Evolutionary conservation across 2,329 filamentous ascomycete genomes (phyloP).

Genomic region (Harringtonia aguacate): DNA sequence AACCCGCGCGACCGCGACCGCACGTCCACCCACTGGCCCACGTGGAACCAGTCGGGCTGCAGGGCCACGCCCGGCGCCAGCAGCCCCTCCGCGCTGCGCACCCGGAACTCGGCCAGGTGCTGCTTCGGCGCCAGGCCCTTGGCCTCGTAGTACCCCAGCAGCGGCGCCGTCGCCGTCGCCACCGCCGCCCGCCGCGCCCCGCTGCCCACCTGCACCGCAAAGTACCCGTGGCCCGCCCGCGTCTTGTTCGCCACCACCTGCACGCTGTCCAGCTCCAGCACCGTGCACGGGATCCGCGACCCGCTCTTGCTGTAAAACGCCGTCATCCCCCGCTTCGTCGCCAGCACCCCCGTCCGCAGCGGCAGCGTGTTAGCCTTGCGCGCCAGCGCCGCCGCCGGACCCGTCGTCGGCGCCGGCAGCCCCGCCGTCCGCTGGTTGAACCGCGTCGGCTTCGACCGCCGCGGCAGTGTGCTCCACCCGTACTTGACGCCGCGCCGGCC

Average conservation of each 20-base stretch:
- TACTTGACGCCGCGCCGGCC: slow-evolving; percentile 40
- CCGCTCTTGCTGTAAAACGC: slow-evolving; percentile 76
- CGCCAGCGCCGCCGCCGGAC: slow-evolving; percentile 49
- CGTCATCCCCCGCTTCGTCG: slow-evolving; percentile 92
- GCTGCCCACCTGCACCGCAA: slow-evolving; percentile 79
- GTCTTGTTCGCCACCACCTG: slow-evolving; percentile 87
- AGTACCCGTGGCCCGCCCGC: slow-evolving; percentile 73
- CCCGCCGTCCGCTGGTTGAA: slow-evolving; percentile 51
- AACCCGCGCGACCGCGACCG: slow-evolving; percentile 70
- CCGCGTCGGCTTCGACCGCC: slow-evolving; percentile 40
- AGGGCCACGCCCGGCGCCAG: slow-evolving; percentile 66
- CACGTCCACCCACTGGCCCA: slow-evolving; percentile 85
- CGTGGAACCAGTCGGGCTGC: slow-evolving; percentile 80
- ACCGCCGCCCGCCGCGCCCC: slow-evolving; percentile 57
- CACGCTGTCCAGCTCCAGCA: slow-evolving; percentile 86
- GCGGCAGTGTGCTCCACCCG: slow-evolving; percentile 45
- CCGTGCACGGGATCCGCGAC: slow-evolving; percentile 73
- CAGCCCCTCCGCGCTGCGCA: slow-evolving; percentile 62
- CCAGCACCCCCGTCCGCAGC: slow-evolving; percentile 69
- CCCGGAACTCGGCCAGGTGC: slow-evolving; percentile 77
- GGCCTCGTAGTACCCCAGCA: slow-evolving; percentile 79
- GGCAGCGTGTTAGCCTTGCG: slow-evolving; percentile 49
- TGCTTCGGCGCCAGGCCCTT: slow-evolving; percentile 76
- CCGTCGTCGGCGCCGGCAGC: slow-evolving; percentile 44
- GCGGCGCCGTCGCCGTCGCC: slow-evolving; percentile 66